phyloP scores from a whole-genome alignment of 768 basidiomycete genomes.

The Rhizopogon rudus region DNA sequence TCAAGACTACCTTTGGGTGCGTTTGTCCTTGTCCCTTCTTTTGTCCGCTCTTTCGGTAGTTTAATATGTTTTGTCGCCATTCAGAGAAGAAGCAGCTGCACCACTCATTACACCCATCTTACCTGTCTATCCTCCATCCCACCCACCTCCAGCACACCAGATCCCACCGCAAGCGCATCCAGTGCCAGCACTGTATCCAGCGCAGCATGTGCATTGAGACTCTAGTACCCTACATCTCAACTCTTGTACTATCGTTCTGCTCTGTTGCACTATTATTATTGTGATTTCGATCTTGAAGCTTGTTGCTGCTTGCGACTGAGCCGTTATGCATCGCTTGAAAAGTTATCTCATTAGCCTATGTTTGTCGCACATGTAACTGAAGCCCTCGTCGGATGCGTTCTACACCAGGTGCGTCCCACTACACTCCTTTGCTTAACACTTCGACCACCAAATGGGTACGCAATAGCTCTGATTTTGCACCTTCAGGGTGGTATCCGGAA shows the following conservation, averaged over 20 bases:
- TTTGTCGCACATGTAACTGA: no score
- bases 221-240: background rate
- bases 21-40: slow-evolving; percentile 14
- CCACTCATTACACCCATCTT: slow-evolving; percentile 11
- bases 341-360: background rate
- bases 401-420: no score
- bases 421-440: no score
- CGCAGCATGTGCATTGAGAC: background rate
- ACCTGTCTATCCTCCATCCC: slow-evolving; percentile 2
- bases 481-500: background rate
- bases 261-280: background rate
- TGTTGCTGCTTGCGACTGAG: background rate
- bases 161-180: slow-evolving; percentile 10
- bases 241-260: background rate
- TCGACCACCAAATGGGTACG: no score
- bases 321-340: background rate
- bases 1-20: slow-evolving; percentile 49
- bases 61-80: background rate
- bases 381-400: no score
- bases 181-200: slow-evolving; percentile 8
- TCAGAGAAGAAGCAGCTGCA: slow-evolving; percentile 22
- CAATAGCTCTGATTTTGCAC: background rate
- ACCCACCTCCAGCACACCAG: slow-evolving; percentile 5
- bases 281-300: background rate
- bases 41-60: background rate